These are phyloP conservation scores for Takakia lepidozioides DNA, from an alignment of 225 moss, liverwort and hornwort species.

Conservation along the genomic window DNA sequence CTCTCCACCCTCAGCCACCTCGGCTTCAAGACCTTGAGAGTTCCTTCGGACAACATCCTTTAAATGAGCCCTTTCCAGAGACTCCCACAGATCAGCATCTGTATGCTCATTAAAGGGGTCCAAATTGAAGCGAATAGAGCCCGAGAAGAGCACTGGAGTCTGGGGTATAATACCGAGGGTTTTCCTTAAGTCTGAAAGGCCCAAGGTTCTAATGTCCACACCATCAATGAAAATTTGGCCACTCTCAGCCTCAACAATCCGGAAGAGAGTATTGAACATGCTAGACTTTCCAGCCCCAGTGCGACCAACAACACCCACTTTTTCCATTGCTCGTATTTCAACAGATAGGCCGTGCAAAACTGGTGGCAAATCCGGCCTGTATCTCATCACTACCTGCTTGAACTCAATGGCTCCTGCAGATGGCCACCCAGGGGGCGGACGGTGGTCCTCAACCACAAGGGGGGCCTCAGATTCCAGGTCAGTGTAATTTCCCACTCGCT, in stretches of 20 bases:
- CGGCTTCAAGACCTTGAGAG: conserved; percentile 43
- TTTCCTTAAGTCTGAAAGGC: conserved; percentile 49
- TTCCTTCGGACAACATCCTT: conserved; percentile 61
- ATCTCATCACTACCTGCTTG: conserved; percentile 56
- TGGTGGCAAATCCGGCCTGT: conserved; percentile 60
- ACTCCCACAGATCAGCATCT: conserved; percentile 68
- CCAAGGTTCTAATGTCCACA: conserved; percentile 45
- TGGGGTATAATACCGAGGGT: conserved; percentile 70
- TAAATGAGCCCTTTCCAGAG: conserved; percentile 62
- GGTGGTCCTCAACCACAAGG: conserved; percentile 40
- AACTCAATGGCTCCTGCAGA: conserved; percentile 49
- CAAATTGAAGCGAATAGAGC: conserved; percentile 68
- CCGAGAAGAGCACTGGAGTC: conserved; percentile 62
- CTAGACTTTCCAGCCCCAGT: conserved; percentile 77
- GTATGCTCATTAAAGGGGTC: conserved; percentile 69
- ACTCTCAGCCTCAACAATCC: conserved; percentile 60
- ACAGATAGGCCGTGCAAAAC: conserved; percentile 61
- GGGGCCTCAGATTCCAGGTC: conserved; percentile 56
- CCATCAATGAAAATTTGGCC: conserved; percentile 55
- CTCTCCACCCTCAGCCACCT: conserved; percentile 77
- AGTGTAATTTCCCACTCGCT: conserved; percentile 63
- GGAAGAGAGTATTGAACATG: conserved; percentile 69
- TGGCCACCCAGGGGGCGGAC: conserved; percentile 68
- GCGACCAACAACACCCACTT: conserved; percentile 73
- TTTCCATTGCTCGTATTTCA: conserved; percentile 44